phyloP scores from a whole-genome alignment of 371 early-diverging fungal genomes.

The Circinella minor region DNA sequence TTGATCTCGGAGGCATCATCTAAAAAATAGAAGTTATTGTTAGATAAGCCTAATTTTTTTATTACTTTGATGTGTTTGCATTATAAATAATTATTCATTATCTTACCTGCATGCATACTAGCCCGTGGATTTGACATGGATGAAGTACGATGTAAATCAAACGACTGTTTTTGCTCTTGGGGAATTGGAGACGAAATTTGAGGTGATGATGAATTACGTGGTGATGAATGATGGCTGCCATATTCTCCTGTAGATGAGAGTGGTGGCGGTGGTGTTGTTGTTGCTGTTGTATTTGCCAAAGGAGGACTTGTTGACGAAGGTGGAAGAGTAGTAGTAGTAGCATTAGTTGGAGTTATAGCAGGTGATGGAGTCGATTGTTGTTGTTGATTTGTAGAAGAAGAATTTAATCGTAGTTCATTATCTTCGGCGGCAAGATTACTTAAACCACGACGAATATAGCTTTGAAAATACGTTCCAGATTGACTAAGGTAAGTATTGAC shows the following conservation, averaged over 20 bases:
- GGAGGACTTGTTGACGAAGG: constrained; percentile 12
- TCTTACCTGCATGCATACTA: constrained; percentile 27
- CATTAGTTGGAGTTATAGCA: constrained; percentile 1
- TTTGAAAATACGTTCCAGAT: constrained; percentile 77
- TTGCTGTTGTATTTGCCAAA: neutral
- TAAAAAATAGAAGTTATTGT: constrained; percentile 6
- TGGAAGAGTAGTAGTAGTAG: constrained; percentile 3
- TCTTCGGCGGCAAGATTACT: constrained; percentile 69
- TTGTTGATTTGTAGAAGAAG: neutral
- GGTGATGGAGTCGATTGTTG: constrained; percentile 2
- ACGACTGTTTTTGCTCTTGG: constrained; percentile 18
- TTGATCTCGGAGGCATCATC: constrained; percentile 52
- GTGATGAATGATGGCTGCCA: constrained; percentile 12
- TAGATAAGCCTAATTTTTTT: neutral
- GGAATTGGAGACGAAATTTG: constrained; percentile 8
- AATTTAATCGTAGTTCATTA: constrained; percentile 32
- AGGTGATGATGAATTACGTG: constrained; percentile 16
- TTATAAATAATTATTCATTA: no score
- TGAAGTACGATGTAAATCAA: constrained; percentile 12
- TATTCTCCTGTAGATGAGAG: constrained; percentile 1
- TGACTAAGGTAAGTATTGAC: constrained; percentile 66
- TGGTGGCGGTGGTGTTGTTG: neutral
- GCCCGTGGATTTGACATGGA: constrained; percentile 15
- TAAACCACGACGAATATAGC: constrained; percentile 76
- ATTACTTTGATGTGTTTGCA: neutral